phyloP scores from a whole-genome alignment of 1,284 basidiomycete genomes.

The Cutaneotrichosporon cyanovorans region DNA sequence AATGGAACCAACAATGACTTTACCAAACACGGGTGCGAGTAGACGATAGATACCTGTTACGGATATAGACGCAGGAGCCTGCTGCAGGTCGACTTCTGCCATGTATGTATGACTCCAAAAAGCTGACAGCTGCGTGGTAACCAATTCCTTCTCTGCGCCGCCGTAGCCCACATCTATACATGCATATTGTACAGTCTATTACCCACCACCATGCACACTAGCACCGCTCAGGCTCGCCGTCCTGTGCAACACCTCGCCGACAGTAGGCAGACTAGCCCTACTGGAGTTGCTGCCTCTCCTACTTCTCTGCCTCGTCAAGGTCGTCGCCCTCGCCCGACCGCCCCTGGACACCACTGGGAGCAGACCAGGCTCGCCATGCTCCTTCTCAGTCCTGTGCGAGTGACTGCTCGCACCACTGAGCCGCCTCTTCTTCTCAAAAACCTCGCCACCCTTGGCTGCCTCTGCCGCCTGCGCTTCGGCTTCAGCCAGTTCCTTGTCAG shows the following conservation, averaged over 20 bases:
- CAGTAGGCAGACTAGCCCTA: constrained; percentile 8
- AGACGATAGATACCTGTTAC: neutral
- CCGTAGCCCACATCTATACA: neutral
- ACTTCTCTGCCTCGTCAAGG: neutral
- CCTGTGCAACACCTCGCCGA: constrained; percentile 32
- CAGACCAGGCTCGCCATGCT: constrained; percentile 18
- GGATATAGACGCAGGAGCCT: too few species aligned
- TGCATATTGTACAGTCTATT: neutral
- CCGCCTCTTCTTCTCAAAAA: neutral
- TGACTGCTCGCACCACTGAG: neutral
- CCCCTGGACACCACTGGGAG: neutral
- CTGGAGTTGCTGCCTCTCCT: neutral
- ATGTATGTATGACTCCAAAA: too few species aligned
- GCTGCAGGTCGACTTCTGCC: too few species aligned
- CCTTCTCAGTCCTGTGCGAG: constrained; percentile 12
- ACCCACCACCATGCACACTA: constrained; percentile 32
- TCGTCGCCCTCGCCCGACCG: neutral
- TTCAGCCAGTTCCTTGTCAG: constrained; percentile 10
- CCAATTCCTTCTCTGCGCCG: too few species aligned
- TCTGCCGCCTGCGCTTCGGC: constrained; percentile 11
- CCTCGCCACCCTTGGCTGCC: neutral
- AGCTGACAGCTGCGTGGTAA: too few species aligned
- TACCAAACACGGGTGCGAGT: constrained; percentile 9
- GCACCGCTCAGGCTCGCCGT: constrained; percentile 30
- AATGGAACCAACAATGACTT: constrained; percentile 16